Evolutionary conservation across 2,329 filamentous ascomycete species (phyloP), one percentile per base, ranked within the genome.

Genomic region (Sporothrix brunneoviolacea): DNA sequence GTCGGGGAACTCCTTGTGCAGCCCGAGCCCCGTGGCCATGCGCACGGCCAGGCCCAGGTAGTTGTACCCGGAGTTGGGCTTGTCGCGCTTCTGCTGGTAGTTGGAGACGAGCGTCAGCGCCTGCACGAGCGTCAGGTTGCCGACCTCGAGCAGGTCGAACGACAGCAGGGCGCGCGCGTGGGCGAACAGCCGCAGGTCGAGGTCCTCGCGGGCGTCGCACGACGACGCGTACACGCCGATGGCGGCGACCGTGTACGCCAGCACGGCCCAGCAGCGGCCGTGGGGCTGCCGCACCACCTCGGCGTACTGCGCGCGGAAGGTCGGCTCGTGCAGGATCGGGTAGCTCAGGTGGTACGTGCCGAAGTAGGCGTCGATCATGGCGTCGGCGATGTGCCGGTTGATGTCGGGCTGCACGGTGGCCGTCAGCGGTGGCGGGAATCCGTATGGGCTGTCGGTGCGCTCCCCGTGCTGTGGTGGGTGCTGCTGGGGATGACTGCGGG

Each of bases 61-160:
- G 54, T 75, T 76, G 54, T 73, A 76, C 1, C 72, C 72, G 0
- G 72, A 73, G 53, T 77, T 77, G 4, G 73, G 73, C 33, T 71
- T 68, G 56, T 76, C 70, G 27, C 70, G 63, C 56, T 76, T 76
- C 55, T 76, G 72, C 40, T 60, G 57, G 51, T 63, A 64, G 32
- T 66, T 66, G 18, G 59, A 59, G 21, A 62, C 58, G 4, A 66
- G 58, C 2, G 59, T 59, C 12, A 66, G 57, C 2, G 63, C 62
- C 46, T 66, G 62, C 15, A 66, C 62, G 7, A 64, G 56, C 1
- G 61, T 64, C 30, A 65, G 54, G 53, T 65, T 66, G 4, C 60
- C 65, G 38, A 60, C 60, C 50, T 67, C 64, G 35, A 67, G 62
- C 21, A 67, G 62, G 28, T 60, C 59, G 22, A 62, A 60, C 27